phyloP scores from a whole-genome alignment of 2,329 filamentous ascomycete genomes.

The Fonsecaea pedrosoi region DNA sequence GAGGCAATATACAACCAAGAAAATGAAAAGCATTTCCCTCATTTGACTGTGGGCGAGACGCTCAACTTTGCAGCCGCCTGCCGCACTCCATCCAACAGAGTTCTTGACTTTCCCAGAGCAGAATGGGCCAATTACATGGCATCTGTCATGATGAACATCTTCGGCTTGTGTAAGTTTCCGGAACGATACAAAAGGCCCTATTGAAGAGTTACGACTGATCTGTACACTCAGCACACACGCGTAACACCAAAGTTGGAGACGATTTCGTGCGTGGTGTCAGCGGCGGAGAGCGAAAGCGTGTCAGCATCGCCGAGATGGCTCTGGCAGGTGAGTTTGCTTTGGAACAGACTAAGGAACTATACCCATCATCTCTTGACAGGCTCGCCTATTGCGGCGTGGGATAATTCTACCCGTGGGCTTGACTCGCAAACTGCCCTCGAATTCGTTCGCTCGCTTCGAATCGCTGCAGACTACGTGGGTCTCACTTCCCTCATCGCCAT shows the following conservation, averaged over 20 bases:
- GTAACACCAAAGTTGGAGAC: constrained; percentile 71
- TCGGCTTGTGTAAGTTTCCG: constrained; percentile 60
- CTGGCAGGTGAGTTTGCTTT: constrained; percentile 23
- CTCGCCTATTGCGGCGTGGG: constrained; percentile 60
- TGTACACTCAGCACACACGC: constrained; percentile 66
- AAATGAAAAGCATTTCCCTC: constrained; percentile 60
- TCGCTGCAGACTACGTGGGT: constrained; percentile 57
- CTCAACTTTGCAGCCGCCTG: constrained; percentile 60
- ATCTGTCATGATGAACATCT: constrained; percentile 66
- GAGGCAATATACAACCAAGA: constrained; percentile 66
- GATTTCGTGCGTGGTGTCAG: constrained; percentile 71
- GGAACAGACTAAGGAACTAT: not conserved
- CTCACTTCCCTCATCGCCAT: constrained; percentile 63
- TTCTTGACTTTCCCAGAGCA: constrained; percentile 28
- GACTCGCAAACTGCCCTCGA: constrained; percentile 64
- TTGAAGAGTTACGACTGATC: constrained; percentile 58
- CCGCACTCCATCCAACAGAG: constrained; percentile 57
- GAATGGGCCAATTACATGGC: constrained; percentile 33
- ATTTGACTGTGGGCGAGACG: constrained; percentile 65
- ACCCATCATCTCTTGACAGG: constrained; percentile 39
- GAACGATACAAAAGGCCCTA: not conserved
- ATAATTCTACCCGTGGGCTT: constrained; percentile 59
- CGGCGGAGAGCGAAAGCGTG: constrained; percentile 72
- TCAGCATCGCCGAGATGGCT: constrained; percentile 69
- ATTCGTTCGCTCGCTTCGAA: constrained; percentile 61